Conservation (phyloP, 441 rosid species). For the Hypseocharis bilobata region DNA sequence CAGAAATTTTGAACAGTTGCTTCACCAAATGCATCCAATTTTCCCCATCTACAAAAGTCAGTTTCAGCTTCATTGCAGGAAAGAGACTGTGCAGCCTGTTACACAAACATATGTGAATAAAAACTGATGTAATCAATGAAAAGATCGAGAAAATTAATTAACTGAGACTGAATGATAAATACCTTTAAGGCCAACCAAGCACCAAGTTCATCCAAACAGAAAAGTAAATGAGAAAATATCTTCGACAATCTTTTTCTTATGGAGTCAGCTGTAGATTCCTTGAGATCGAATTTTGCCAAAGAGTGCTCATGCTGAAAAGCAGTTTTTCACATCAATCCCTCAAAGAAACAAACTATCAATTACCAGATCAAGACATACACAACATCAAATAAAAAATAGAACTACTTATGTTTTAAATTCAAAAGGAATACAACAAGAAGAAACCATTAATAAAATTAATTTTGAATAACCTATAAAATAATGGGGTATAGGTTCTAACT, state of each 20-base stretch:
- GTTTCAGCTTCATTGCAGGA: conserved; percentile 39
- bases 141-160: neutral
- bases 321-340: conserved; percentile 19
- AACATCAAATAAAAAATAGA: too few species aligned
- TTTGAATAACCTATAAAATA: too few species aligned
- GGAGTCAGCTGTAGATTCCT: conserved; percentile 26
- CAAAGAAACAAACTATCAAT: conserved; percentile 1
- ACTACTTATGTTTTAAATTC: neutral
- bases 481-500: too few species aligned
- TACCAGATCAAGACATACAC: neutral
- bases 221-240: conserved; percentile 38
- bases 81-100: conserved; percentile 66
- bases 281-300: conserved; percentile 38
- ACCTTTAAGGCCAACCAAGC: conserved; percentile 79
- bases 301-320: conserved; percentile 43
- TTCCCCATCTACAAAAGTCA: conserved; percentile 36
- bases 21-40: conserved; percentile 34
- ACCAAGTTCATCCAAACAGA: conserved; percentile 68
- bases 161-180: conserved; percentile 4
- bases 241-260: conserved; percentile 34
- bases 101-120: conserved; percentile 12
- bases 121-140: neutral
- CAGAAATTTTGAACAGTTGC: conserved; percentile 39
- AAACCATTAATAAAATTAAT: too few species aligned
- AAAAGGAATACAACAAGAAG: neutral